These are phyloP conservation scores for Salix purpurea DNA, from an alignment of 345 rosid species.

Conservation along the genomic window DNA sequence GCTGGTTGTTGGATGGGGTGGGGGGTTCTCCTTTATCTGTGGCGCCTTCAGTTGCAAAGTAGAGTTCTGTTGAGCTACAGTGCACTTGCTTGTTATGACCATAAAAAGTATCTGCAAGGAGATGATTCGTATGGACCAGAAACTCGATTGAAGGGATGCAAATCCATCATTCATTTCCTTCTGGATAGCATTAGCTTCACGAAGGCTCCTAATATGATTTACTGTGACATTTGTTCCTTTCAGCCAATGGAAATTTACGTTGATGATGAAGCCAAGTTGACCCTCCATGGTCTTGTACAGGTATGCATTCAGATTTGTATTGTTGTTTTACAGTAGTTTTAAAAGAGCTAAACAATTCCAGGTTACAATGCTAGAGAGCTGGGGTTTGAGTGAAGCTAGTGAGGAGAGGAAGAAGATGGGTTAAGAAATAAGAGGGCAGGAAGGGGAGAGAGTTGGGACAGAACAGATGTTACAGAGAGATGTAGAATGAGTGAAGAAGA, in stretches of 20 bases:
- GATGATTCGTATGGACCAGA: conserved; percentile 45
- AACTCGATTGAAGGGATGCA: conserved; percentile 43
- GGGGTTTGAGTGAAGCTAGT: background rate
- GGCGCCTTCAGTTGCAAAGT: background rate
- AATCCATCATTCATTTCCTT: conserved; percentile 56
- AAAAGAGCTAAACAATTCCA: background rate
- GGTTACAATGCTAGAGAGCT: background rate
- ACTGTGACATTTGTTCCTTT: conserved; percentile 74
- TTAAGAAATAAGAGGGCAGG: background rate
- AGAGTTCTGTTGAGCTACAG: conserved; percentile 20
- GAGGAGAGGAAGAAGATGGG: background rate
- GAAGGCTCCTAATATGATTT: conserved; percentile 69
- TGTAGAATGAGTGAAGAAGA: background rate
- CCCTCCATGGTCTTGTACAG: conserved; percentile 99
- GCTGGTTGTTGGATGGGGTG: background rate
- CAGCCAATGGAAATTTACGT: conserved; percentile 99
- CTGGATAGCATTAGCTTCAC: conserved; percentile 60
- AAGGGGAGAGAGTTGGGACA: background rate
- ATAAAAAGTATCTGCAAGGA: conserved; percentile 30
- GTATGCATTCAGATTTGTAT: conserved; percentile 26
- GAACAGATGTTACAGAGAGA: background rate
- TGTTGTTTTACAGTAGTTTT: background rate
- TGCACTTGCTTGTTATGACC: conserved; percentile 25
- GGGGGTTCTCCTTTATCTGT: background rate
- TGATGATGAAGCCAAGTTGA: conserved; percentile 95